Evolutionary conservation across 1,139 yeast genomes (phyloP).

Genomic region (Sugiyamaella castrensis): DNA sequence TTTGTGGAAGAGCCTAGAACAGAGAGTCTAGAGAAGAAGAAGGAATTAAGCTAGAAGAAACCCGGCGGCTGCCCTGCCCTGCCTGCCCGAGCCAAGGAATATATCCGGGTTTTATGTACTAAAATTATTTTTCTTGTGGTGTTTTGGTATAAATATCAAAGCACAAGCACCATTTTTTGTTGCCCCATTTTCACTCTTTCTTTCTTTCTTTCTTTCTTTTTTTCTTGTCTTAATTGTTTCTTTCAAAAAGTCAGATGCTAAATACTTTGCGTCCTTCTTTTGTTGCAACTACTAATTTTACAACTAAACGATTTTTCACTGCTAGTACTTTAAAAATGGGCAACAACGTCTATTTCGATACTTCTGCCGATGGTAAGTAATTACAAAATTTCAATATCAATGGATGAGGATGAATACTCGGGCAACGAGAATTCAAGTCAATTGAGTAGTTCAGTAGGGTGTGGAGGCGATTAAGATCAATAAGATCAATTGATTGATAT

Average conservation of each 20-base stretch:
- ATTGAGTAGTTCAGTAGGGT: neutral
- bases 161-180: neutral
- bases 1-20: no score
- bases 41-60: no score
- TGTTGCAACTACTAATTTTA: conserved; percentile 1
- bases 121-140: no score
- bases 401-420: neutral
- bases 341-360: conserved; percentile 69
- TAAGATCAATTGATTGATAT: no score
- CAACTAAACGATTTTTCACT: conserved; percentile 21
- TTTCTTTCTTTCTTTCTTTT: neutral
- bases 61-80: no score
- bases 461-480: no score
- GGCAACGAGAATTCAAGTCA: no score
- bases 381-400: conserved; percentile 18
- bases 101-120: no score
- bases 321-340: conserved; percentile 32
- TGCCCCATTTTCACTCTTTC: conserved; percentile 4
- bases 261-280: conserved; percentile 15
- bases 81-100: no score
- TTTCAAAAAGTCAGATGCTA: conserved; percentile 14
- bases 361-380: conserved; percentile 59
- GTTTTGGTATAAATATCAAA: no score
- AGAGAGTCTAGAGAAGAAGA: no score
- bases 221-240: neutral